Evolutionary conservation across 371 early-diverging fungal species (phyloP).

Genomic region (Zychaea mexicana): DNA sequence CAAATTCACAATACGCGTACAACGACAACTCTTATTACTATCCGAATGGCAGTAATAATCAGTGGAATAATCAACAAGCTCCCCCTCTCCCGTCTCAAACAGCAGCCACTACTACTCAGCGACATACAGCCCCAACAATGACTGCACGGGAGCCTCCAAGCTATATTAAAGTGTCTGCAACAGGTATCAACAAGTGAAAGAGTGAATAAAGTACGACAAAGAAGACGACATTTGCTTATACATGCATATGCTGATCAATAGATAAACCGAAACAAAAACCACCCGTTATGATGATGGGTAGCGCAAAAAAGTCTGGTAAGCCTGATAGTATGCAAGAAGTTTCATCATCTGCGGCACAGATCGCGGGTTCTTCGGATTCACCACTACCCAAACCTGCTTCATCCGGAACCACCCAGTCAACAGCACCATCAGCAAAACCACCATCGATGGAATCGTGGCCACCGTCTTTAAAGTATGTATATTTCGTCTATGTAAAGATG

Average conservation of each 20-base stretch:
- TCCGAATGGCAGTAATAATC: conserved; percentile 14
- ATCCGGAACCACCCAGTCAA: neutral
- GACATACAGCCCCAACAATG: neutral
- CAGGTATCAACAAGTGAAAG: neutral
- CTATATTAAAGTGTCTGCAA: neutral
- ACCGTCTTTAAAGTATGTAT: conserved; percentile 40
- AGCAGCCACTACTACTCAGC: conserved; percentile 6
- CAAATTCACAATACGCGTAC: conserved; percentile 12
- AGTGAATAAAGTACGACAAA: too few species aligned
- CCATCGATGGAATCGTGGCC: conserved; percentile 40
- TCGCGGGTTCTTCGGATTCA: neutral
- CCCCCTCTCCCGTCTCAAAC: neutral
- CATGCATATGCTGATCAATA: neutral
- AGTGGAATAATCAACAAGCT: neutral
- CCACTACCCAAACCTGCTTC: neutral
- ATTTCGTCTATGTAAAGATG: neutral
- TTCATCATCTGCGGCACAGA: conserved; percentile 11
- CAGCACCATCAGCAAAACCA: neutral
- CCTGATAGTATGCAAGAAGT: conserved; percentile 7
- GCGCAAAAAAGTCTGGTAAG: conserved; percentile 10
- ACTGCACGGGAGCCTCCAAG: neutral
- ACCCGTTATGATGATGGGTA: conserved; percentile 3
- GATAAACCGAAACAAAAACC: neutral
- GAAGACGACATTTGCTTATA: too few species aligned
- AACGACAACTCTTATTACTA: conserved; percentile 8